Percentiles rank a stretch among this genome's conserved stretches.
These are phyloP conservation scores for Paraconiothyrium brasiliense DNA, from an alignment of 2,329 filamentous ascomycete genomes.

Conservation along the genomic window DNA sequence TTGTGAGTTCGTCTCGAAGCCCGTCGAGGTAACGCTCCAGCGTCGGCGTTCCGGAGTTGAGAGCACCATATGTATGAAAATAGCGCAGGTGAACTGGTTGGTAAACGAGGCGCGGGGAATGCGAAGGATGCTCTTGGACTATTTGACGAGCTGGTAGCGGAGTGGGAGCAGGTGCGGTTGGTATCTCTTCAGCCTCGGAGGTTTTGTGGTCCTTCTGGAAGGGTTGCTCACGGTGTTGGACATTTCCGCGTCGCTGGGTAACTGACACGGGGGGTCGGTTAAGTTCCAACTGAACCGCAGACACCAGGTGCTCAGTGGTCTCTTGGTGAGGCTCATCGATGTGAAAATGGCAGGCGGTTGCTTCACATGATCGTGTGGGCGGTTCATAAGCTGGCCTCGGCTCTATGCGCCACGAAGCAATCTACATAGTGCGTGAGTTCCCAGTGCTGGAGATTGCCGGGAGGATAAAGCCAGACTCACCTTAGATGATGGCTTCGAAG, in stretches of 20 bases:
- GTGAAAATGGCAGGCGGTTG: not conserved
- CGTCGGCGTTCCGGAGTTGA: not conserved
- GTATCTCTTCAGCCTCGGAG: too few species aligned
- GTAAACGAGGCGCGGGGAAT: not conserved
- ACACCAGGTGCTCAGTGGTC: too few species aligned
- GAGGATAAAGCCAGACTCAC: not conserved
- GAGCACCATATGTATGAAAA: not conserved
- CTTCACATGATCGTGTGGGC: not conserved
- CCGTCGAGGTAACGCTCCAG: too few species aligned
- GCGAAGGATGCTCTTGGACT: not conserved
- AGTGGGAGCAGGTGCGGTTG: not conserved
- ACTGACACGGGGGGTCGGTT: not conserved
- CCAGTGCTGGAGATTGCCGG: not conserved
- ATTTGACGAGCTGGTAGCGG: not conserved
- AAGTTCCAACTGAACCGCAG: not conserved
- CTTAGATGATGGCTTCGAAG: not conserved
- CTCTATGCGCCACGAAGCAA: not conserved
- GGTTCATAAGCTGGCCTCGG: not conserved
- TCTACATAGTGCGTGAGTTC: not conserved
- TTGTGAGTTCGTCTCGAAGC: not conserved
- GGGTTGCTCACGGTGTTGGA: not conserved
- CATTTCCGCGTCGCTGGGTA: not conserved
- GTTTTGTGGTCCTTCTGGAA: too few species aligned
- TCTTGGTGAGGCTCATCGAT: not conserved
- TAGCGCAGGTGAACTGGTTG: not conserved